Conservation (phyloP, 2,329 filamentous ascomycete genomes). For the Aureobasidium subglaciale region DNA sequence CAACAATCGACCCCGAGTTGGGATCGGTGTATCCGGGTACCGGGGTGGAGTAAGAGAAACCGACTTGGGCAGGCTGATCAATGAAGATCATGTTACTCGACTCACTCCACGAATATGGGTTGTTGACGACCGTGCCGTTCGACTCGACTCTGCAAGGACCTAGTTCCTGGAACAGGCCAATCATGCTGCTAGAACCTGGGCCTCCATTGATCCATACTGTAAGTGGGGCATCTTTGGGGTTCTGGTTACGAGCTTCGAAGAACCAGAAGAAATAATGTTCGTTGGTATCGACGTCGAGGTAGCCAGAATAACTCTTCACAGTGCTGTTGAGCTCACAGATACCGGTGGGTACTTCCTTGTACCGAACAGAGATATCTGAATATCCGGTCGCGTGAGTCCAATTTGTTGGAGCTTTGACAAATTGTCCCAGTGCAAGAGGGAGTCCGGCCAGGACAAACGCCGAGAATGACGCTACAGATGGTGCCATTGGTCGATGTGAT, state of each 20-base stretch:
- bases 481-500: not conserved
- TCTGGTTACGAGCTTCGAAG: conserved; percentile 47
- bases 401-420: conserved; percentile 39
- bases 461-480: not conserved
- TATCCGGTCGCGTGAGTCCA: conserved; percentile 38
- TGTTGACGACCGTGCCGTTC: conserved; percentile 45
- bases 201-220: conserved; percentile 57
- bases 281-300: conserved; percentile 45
- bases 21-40: conserved; percentile 35
- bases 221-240: conserved; percentile 48
- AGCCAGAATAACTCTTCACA: conserved; percentile 51
- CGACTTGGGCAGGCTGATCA: conserved; percentile 57
- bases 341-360: conserved; percentile 49
- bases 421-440: conserved; percentile 30
- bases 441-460: not conserved
- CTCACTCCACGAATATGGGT: conserved; percentile 58
- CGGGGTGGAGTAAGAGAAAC: conserved; percentile 48
- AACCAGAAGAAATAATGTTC: conserved; percentile 53
- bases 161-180: conserved; percentile 47
- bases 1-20: conserved; percentile 31
- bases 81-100: conserved; percentile 63
- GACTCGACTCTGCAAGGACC: conserved; percentile 47
- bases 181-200: conserved; percentile 52
- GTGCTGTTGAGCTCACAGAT: conserved; percentile 51
- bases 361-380: conserved; percentile 47